Base-by-base conservation (phyloP, 148 eudicot species). In the Nyssa sinensis region DNA sequence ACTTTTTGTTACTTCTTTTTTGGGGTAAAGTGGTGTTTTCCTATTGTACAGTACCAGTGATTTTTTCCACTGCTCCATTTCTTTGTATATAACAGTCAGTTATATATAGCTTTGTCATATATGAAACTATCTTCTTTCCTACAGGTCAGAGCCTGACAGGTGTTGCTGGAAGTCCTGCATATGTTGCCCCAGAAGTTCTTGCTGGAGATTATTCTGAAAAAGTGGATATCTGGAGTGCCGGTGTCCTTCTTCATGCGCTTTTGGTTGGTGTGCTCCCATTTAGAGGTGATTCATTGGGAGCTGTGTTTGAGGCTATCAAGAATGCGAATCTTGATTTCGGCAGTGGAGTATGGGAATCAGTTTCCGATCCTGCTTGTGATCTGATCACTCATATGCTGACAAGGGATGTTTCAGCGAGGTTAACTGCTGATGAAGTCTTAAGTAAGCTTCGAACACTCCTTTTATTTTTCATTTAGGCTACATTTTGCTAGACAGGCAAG, bases 201-300 rank as follows among this genome's bases (percentile, higher is more conserved):
- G 64, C 63, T 3, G 90, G 90, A 60, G 79, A 77, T 66, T 86
- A 86, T 75, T 77, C 87, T 37, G 85, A 82, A 60, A 86, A 86
- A 70, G 90, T 86, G 70, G 90, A 86, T 78, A 78, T 86, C 39
- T 86, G 90, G 90, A 84, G 87, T 78, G 85, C 87, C 72, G 90
- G 87, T 27, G 87, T 86, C 49, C 82, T 84, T 30, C 85, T 86
- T 61, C 79, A 86, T 67, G 84, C 87, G 19, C 85, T 84, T 62
- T 62, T 84, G 72, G 71, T 78, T 73, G 87, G 90, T 62, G 62
- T 78, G 58, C 80, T 80, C 30, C 90, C 90, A 60, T 86, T 84
- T 82, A 84, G 80, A 62, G 90, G 90, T 64, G 70, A 73, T 69
- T 79, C 90, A 62, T 57, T 78, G 19, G 84, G 80, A 65, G 80